Conservation (phyloP, 2,329 filamentous ascomycete species). For the Penicillium occitanis region DNA sequence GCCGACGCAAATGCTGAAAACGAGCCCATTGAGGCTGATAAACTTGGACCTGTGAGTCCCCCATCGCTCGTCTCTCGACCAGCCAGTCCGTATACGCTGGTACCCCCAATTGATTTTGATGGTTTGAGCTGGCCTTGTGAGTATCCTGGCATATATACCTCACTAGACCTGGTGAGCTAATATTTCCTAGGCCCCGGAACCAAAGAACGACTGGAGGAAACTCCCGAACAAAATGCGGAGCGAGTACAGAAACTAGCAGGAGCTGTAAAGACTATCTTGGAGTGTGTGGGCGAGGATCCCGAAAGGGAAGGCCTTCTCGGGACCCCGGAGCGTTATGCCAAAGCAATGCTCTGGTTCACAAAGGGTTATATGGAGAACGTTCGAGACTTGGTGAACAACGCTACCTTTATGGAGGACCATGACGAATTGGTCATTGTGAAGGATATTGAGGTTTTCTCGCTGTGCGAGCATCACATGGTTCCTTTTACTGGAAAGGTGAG, state of each 20-base stretch:
- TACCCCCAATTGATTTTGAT: conserved; percentile 53
- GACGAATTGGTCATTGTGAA: conserved; percentile 98
- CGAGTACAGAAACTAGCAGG: conserved; percentile 62
- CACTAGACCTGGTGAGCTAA: background rate
- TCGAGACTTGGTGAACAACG: conserved; percentile 84
- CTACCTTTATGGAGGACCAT: conserved; percentile 94
- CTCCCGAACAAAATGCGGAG: conserved; percentile 57
- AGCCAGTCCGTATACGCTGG: conserved; percentile 51
- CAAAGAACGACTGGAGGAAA: conserved; percentile 55
- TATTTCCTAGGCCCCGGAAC: conserved; percentile 45
- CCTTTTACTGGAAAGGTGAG: conserved; percentile 89
- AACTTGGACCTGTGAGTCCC: conserved; percentile 52
- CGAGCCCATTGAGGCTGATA: conserved; percentile 38
- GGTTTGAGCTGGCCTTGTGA: conserved; percentile 54
- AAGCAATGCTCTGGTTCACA: conserved; percentile 93
- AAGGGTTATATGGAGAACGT: conserved; percentile 97
- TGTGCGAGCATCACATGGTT: conserved; percentile 97
- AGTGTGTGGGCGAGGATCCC: conserved; percentile 66
- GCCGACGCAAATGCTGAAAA: conserved; percentile 25
- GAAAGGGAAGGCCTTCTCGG: conserved; percentile 63
- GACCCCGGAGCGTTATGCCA: conserved; percentile 83
- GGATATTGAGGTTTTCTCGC: conserved; percentile 90
- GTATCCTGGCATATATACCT: conserved; percentile 24
- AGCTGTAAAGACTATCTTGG: conserved; percentile 63
- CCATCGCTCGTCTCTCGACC: conserved; percentile 52